Base-by-base conservation (phyloP, 495 filamentous ascomycete genomes). In the Durotheca rogersii region DNA sequence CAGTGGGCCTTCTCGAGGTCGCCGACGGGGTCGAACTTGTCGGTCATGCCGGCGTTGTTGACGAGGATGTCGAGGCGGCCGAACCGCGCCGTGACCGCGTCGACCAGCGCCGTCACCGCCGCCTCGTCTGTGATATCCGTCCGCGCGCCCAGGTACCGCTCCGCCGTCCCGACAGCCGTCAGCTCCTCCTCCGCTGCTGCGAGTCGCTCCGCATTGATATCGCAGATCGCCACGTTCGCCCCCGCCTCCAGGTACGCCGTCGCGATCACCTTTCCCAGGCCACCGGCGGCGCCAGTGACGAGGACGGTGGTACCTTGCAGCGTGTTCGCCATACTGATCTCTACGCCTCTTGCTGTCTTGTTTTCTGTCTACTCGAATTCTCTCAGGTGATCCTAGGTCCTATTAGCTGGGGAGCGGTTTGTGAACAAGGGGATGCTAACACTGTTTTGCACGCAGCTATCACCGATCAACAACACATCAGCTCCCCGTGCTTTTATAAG, bases 11-110 rank as follows among this genome's bases (percentile, higher is more conserved):
- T 70, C 33, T 73, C 72, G 43, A 77, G 58, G 23, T 72, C 70
- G 14, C 77, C 80, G 9, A 77, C 73, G 19, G 79, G 76, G 25
- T 77, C 73, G 48, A 82, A 80, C 48, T 67, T 70, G 54, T 79
- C 77, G 71, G 74, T 74, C 52, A 75, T 61, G 50, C 71, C 77
- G 17, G 74, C 77, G 53, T 76, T 77, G 66, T 78, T 81, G 56
- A 79, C 56, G 7, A 79, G 61, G 11, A 77, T 53, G 42, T 80
- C 75, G 19, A 80, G 55, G 18, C 69, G 65, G 27, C 67, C 70
- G 55, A 73, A 75, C 51, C 56, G 60, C 17, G 62, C 52, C 7
- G 67, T 64, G 34, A 67, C 53, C 21, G 48, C 48, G 33, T 53
- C 67, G 16, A 74, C 50, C 12, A 75, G 67, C 10, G 40, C 30